Evolutionary conservation across 2,329 filamentous ascomycete species (phyloP).

Genomic region (Trichoderma asperellum): DNA sequence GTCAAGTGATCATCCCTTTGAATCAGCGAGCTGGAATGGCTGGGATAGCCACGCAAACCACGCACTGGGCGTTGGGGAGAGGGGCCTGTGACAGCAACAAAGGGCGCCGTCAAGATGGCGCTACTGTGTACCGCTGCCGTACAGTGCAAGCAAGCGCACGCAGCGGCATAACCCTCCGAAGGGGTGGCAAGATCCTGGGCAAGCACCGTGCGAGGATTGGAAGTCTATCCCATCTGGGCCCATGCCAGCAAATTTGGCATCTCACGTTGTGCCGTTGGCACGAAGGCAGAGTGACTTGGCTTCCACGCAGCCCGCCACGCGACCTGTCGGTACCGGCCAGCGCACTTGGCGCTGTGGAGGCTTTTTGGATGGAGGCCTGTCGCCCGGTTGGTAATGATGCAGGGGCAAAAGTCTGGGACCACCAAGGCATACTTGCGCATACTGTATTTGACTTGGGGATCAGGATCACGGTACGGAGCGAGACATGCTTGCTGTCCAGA

Average conservation of each 20-base stretch:
- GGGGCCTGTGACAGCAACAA: constrained; percentile 2
- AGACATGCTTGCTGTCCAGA: background rate
- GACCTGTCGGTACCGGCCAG: constrained; percentile 29
- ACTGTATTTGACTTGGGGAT: background rate
- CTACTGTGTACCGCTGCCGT: background rate
- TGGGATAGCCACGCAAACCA: background rate
- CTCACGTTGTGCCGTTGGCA: background rate
- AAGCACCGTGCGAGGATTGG: background rate
- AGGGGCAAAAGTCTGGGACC: constrained; percentile 13
- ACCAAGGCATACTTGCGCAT: background rate
- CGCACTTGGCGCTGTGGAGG: constrained; percentile 9
- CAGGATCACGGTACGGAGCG: background rate
- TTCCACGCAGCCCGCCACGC: constrained; percentile 27
- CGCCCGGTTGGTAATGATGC: constrained; percentile 1
- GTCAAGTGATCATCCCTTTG: constrained; percentile 28
- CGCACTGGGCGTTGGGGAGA: constrained; percentile 9
- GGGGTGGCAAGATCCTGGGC: background rate
- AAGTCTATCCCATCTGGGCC: background rate
- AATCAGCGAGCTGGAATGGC: background rate
- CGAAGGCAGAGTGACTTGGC: constrained; percentile 15
- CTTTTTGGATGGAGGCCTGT: constrained; percentile 14
- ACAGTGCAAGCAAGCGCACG: background rate
- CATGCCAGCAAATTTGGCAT: background rate
- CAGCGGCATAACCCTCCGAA: background rate
- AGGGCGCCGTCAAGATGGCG: too few species aligned